These are phyloP conservation scores for Saccharomycopsis schoenii DNA, from an alignment of 805 yeast genomes.

Conservation along the genomic window DNA sequence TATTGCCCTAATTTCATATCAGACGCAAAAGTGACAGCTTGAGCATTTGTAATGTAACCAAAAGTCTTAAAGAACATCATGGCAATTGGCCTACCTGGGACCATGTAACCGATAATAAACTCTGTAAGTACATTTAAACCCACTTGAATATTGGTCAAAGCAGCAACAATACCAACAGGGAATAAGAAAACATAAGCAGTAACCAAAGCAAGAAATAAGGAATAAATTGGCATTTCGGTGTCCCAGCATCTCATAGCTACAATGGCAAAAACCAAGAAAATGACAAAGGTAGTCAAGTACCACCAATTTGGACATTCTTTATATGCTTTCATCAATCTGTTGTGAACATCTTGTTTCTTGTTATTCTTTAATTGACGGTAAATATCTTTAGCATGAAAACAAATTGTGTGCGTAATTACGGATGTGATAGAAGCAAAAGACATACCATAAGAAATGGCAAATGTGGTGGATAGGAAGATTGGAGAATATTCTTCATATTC, in stretches of 20 bases:
- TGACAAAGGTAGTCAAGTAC: slow-evolving; percentile 37
- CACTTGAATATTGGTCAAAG: slow-evolving; percentile 50
- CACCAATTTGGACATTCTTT: slow-evolving; percentile 58
- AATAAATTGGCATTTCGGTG: slow-evolving; percentile 44
- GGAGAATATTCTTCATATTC: slow-evolving; percentile 55
- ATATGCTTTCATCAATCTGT: slow-evolving; percentile 46
- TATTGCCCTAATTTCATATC: slow-evolving; percentile 60
- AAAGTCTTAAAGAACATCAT: slow-evolving; percentile 52
- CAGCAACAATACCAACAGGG: slow-evolving; percentile 53
- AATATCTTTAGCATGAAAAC: slow-evolving; percentile 50
- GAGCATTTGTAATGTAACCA: slow-evolving; percentile 43
- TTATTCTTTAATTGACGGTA: slow-evolving; percentile 31
- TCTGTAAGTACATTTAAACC: slow-evolving; percentile 56
- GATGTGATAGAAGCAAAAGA: slow-evolving; percentile 57
- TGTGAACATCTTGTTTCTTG: slow-evolving; percentile 40
- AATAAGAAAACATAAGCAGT: slow-evolving; percentile 45
- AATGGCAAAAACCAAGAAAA: slow-evolving; percentile 37
- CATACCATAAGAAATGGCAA: slow-evolving; percentile 49
- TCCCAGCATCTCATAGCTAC: slow-evolving; percentile 31
- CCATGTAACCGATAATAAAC: slow-evolving; percentile 52
- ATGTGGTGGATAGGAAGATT: slow-evolving; percentile 47
- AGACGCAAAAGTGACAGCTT: slow-evolving; percentile 42
- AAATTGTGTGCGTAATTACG: slow-evolving; percentile 44
- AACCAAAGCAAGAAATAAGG: slow-evolving; percentile 44
- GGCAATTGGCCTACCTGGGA: slow-evolving; percentile 53